Percentiles rank a stretch among this genome's conserved stretches.
These are phyloP conservation scores for Fusarium xyrophilum DNA, from an alignment of 2,329 filamentous ascomycete species.

Conservation along the genomic window DNA sequence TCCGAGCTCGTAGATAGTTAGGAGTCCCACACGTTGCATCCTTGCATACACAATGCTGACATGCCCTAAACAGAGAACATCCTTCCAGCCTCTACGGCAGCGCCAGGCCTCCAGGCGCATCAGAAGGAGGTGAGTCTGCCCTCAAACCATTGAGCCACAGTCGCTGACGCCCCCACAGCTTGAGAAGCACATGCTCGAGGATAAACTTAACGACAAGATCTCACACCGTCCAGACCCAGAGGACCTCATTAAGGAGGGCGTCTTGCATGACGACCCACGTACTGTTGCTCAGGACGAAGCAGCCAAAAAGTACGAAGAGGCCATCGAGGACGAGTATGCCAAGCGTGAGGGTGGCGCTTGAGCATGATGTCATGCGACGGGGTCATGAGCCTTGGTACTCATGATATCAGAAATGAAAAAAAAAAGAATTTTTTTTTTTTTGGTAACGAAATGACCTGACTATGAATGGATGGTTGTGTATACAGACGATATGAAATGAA, in stretches of 20 bases:
- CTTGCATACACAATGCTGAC: constrained; percentile 43
- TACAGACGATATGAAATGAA: constrained; percentile 5
- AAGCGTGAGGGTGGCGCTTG: constrained; percentile 68
- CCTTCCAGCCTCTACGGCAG: constrained; percentile 77
- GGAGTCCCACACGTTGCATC: constrained; percentile 43
- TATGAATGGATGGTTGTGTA: not conserved
- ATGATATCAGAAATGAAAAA: constrained; percentile 11
- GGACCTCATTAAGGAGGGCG: constrained; percentile 78
- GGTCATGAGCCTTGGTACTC: constrained; percentile 28
- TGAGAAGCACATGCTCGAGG: constrained; percentile 84
- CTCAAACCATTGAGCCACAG: not conserved
- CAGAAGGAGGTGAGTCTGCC: constrained; percentile 70
- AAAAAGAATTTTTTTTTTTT: too few species aligned
- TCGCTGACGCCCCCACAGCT: constrained; percentile 54
- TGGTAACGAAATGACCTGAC: constrained; percentile 12
- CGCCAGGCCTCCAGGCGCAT: constrained; percentile 78
- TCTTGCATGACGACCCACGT: constrained; percentile 73
- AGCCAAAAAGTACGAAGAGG: constrained; percentile 64
- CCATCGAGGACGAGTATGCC: constrained; percentile 69
- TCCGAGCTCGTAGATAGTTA: constrained; percentile 81
- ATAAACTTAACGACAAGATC: constrained; percentile 87
- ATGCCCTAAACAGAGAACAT: constrained; percentile 72
- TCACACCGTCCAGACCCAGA: constrained; percentile 78
- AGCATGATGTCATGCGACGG: constrained; percentile 41
- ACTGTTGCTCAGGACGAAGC: constrained; percentile 46